Evolutionary conservation across 2,329 filamentous ascomycete species (phyloP), one percentile per base, ranked within the genome.

Genomic region (Elsinoe fawcettii): DNA sequence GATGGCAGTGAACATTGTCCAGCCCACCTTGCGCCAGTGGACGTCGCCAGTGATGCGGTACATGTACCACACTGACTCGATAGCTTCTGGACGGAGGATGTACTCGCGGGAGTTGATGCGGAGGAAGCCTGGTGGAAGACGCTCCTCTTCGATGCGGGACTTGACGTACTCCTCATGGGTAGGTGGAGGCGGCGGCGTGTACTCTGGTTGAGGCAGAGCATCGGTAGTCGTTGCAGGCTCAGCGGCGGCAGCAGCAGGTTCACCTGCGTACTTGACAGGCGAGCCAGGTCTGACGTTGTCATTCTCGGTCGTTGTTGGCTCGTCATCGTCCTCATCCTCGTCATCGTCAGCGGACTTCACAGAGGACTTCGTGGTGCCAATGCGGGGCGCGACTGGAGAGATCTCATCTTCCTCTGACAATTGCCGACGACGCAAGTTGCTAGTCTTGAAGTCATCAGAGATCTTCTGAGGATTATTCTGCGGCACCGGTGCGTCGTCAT

Each of bases 1-100:
- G 53, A 93, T 83, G 18, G 86, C 77, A 61, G 83, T 74, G 68
- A 90, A 96, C 88, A 96, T 95, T 51, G 77, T 75, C 90, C 90
- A 96, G 14, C 88, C 91, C 63, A 86, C 85, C 25, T 95, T 88
- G 68, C 86, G 85, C 79, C 88, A 90, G 3, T 72, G 70, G 1
- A 78, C 72, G 62, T 93, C 86, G 49, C 89, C 90, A 0, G 89
- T 95, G 71, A 95, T 89, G 67, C 90, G 87, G 74, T 95, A 93
- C 77, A 95, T 85, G 73, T 91, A 88, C 80, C 90, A 95, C 12
- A 95, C 84, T 0, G 86, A 90, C 66, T 95, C 90, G 64, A 95
- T 90, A 0, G 88, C 88, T 74, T 95, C 90, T 18, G 89, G 88
- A 20, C 75, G 68, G 3, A 77, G 65, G 30, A 77, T 65, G 63